These are phyloP conservation scores for Abrus precatorius DNA, from an alignment of 306 rosid genomes.

Conservation along the genomic window DNA sequence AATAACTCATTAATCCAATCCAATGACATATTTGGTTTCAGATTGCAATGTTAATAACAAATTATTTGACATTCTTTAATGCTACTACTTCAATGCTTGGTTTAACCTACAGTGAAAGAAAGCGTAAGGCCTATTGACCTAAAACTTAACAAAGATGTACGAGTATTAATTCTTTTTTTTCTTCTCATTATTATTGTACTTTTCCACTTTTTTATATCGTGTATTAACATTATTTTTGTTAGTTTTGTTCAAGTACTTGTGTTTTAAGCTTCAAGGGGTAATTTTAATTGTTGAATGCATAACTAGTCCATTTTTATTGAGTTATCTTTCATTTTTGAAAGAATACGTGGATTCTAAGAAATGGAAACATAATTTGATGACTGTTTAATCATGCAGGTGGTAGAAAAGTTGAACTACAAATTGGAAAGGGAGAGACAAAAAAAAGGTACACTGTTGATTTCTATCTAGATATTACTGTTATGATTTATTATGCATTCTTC, in stretches of 20 bases:
- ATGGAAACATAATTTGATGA: constrained; percentile 18
- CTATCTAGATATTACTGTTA: not conserved
- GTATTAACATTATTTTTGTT: not conserved
- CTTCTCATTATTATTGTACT: not conserved
- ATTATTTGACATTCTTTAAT: constrained; percentile 32
- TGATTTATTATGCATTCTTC: constrained; percentile 5
- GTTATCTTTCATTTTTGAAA: constrained; percentile 9
- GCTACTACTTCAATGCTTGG: constrained; percentile 63
- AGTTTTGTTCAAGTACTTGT: not conserved
- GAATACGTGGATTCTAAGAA: not conserved
- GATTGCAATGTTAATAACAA: constrained; percentile 13
- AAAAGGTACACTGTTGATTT: constrained; percentile 59
- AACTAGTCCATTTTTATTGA: not conserved
- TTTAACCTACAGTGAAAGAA: constrained; percentile 81
- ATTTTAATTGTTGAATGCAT: constrained; percentile 8
- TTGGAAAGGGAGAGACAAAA: constrained; percentile 82
- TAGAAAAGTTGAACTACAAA: constrained; percentile 82
- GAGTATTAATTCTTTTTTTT: constrained; percentile 51
- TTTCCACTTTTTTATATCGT: not conserved
- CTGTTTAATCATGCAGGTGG: constrained; percentile 59
- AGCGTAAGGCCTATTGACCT: constrained; percentile 74
- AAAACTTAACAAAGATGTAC: constrained; percentile 70
- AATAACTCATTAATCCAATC: not conserved
- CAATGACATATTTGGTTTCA: not conserved
- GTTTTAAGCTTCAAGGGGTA: not conserved